These are phyloP conservation scores for Cerrena zonata DNA, from an alignment of 1,284 basidiomycete genomes.

Conservation along the genomic window DNA sequence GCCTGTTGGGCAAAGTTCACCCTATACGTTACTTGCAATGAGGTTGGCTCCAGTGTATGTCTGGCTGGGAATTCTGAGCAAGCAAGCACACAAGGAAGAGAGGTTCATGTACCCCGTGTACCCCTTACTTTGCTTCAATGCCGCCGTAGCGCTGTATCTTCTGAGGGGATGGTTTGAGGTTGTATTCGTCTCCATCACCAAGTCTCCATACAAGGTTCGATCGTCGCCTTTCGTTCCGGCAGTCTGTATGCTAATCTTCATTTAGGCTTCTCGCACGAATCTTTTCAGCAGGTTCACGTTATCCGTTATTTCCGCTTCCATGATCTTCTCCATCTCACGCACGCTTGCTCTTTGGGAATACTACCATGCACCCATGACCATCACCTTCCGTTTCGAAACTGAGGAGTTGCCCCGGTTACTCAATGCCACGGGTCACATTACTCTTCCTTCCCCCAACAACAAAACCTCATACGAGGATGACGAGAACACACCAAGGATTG, in stretches of 20 bases:
- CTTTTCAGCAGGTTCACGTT: constrained; percentile 77
- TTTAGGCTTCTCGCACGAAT: constrained; percentile 67
- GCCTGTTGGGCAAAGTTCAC: constrained; percentile 60
- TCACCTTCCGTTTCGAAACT: constrained; percentile 70
- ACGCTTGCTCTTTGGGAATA: constrained; percentile 80
- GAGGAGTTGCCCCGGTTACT: constrained; percentile 79
- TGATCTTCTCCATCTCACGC: constrained; percentile 72
- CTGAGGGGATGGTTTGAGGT: constrained; percentile 81
- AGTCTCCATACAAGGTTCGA: constrained; percentile 77
- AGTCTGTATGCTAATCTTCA: constrained; percentile 1
- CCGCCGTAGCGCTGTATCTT: constrained; percentile 79
- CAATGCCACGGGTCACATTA: constrained; percentile 60
- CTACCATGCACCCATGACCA: constrained; percentile 84
- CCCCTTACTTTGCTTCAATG: constrained; percentile 89
- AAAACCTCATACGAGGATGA: constrained; percentile 29
- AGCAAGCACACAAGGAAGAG: constrained; percentile 95
- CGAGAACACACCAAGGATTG: constrained; percentile 56
- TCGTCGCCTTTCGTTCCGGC: constrained; percentile 5
- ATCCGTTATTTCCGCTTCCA: constrained; percentile 58
- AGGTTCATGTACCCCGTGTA: constrained; percentile 96
- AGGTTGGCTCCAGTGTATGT: constrained; percentile 84
- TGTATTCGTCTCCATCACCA: constrained; percentile 67
- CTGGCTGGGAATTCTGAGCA: constrained; percentile 76
- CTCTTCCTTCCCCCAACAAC: constrained; percentile 34
- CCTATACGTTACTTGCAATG: constrained; percentile 69